These are phyloP conservation scores for Exsudoporus frostii DNA, from an alignment of 768 basidiomycete genomes.

Conservation along the genomic window DNA sequence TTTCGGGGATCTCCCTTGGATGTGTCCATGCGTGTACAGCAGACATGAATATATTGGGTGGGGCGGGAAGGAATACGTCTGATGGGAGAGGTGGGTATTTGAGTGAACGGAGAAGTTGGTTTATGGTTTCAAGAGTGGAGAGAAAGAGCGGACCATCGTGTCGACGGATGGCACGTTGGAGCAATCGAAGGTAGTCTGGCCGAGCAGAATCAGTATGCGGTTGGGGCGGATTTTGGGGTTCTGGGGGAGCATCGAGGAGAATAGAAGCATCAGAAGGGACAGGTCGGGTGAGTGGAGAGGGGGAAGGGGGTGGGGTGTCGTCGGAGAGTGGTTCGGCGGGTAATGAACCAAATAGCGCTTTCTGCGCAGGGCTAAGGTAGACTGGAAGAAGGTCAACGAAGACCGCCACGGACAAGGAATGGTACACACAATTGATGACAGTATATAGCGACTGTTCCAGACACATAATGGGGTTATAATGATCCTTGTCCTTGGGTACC, in stretches of 20 bases:
- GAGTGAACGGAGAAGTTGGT: slow-evolving; percentile 54
- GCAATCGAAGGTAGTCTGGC: slow-evolving; percentile 48
- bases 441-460: slow-evolving; percentile 68
- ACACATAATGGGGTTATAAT: slow-evolving; percentile 83
- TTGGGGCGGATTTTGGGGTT: slow-evolving; percentile 18
- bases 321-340: slow-evolving; percentile 40
- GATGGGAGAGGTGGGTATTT: slow-evolving; percentile 62
- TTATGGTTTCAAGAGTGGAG: slow-evolving; percentile 57
- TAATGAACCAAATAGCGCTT: slow-evolving; percentile 62
- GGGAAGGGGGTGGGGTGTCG: slow-evolving; percentile 32
- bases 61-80: slow-evolving; percentile 45
- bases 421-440: slow-evolving; percentile 64
- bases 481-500: slow-evolving; percentile 79
- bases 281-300: slow-evolving; percentile 32
- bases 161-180: slow-evolving; percentile 67
- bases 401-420: slow-evolving; percentile 1
- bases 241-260: slow-evolving; percentile 31
- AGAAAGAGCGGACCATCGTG: slow-evolving; percentile 74
- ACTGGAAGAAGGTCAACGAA: slow-evolving; percentile 35
- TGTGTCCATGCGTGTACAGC: slow-evolving; percentile 44
- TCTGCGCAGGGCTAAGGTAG: slow-evolving; percentile 67
- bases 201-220: slow-evolving; percentile 18
- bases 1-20: slow-evolving; percentile 52
- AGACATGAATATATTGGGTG: slow-evolving; percentile 48
- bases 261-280: slow-evolving; percentile 29